These are phyloP conservation scores for Trypethelium eluteriae DNA, from an alignment of 495 filamentous ascomycete genomes.

Conservation along the genomic window DNA sequence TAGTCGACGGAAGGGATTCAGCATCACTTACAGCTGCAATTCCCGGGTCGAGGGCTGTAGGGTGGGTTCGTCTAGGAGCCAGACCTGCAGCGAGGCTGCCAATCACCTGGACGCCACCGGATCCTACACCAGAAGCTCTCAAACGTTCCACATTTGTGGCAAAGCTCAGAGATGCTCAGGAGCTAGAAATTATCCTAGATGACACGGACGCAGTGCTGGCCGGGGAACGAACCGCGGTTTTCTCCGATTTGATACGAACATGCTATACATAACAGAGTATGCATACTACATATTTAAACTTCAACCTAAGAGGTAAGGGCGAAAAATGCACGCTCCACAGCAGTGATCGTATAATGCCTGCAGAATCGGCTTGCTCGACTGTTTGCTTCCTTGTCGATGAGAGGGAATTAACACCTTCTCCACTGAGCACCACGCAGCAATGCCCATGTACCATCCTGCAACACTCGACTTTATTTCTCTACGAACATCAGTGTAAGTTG, in stretches of 20 bases:
- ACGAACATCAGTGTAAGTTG: background rate
- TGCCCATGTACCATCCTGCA: background rate
- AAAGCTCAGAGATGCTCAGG: background rate
- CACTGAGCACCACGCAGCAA: background rate
- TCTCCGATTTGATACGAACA: slow-evolving; percentile 2
- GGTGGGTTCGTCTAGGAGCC: background rate
- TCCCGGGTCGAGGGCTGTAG: background rate
- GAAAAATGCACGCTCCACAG: background rate
- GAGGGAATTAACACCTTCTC: background rate
- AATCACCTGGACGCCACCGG: background rate
- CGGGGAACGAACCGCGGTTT: background rate
- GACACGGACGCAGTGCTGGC: background rate
- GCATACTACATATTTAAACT: no score
- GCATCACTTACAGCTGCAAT: background rate
- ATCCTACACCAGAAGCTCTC: background rate
- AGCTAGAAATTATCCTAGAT: background rate
- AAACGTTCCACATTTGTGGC: background rate
- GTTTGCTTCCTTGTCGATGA: background rate
- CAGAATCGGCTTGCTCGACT: background rate
- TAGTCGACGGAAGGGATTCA: background rate
- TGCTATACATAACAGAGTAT: no score
- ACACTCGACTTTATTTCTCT: background rate
- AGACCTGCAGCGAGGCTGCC: background rate
- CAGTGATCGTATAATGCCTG: background rate
- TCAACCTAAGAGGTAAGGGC: no score